These are phyloP conservation scores for Nemania abortiva DNA, from an alignment of 2,329 filamentous ascomycete genomes.

Conservation along the genomic window DNA sequence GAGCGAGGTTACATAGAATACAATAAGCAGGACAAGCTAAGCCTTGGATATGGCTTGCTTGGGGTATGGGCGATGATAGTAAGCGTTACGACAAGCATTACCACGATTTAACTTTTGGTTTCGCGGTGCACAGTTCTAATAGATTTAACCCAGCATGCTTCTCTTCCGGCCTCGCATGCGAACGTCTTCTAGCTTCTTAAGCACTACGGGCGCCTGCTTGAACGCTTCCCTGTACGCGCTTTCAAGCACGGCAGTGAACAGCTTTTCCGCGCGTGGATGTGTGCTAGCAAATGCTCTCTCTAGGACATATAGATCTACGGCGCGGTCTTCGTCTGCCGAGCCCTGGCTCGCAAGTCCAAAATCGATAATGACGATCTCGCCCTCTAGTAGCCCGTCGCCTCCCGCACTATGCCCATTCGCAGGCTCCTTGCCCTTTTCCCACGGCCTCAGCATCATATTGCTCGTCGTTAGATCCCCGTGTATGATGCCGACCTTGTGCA, in stretches of 20 bases:
- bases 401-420: constrained; percentile 32
- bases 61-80: constrained; percentile 22
- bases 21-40: constrained; percentile 24
- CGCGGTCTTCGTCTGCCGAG: constrained; percentile 88
- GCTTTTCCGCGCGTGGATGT: constrained; percentile 83
- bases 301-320: constrained; percentile 95
- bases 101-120: constrained; percentile 20
- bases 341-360: constrained; percentile 90
- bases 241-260: constrained; percentile 79
- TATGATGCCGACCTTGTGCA: constrained; percentile 88
- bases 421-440: constrained; percentile 40
- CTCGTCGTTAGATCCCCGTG: constrained; percentile 98
- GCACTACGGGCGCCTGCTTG: constrained; percentile 78
- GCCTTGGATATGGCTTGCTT: constrained; percentile 8
- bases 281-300: constrained; percentile 96
- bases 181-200: constrained; percentile 90
- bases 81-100: constrained; percentile 23
- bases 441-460: constrained; percentile 85
- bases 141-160: constrained; percentile 86
- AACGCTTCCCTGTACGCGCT: constrained; percentile 77
- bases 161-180: constrained; percentile 94
- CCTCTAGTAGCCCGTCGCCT: constrained; percentile 60
- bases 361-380: constrained; percentile 91
- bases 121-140: constrained; percentile 9
- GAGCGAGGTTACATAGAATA: constrained; percentile 36